phyloP scores from a whole-genome alignment of 495 filamentous ascomycete genomes.

The Aspergillus campestris region DNA sequence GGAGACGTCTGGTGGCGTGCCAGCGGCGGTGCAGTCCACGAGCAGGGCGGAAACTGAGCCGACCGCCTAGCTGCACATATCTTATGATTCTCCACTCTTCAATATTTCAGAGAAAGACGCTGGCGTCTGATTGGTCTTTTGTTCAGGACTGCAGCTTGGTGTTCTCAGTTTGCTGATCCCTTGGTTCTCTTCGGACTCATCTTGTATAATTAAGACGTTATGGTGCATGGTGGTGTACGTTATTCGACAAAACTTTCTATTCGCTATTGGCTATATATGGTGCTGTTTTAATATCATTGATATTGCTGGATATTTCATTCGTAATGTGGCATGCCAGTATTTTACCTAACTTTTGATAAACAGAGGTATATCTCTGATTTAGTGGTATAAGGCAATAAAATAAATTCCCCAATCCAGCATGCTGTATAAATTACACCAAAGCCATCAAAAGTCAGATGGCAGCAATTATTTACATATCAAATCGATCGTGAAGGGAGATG shows the following conservation, averaged over 20 bases:
- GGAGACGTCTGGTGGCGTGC: slow-evolving; percentile 91
- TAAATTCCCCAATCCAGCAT: too few species aligned
- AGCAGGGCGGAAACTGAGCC: slow-evolving; percentile 19
- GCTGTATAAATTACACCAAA: too few species aligned
- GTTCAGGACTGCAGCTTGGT: neutral
- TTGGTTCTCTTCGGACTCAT: neutral
- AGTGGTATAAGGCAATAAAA: too few species aligned
- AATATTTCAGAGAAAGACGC: slow-evolving; percentile 19
- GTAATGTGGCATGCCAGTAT: neutral
- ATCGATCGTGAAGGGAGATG: too few species aligned
- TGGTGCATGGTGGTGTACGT: too few species aligned
- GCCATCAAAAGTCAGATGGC: too few species aligned
- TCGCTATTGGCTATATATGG: too few species aligned
- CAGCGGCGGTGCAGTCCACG: slow-evolving; percentile 58
- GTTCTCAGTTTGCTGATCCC: neutral
- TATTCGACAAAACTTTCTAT: too few species aligned
- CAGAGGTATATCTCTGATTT: too few species aligned
- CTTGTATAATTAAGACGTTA: neutral
- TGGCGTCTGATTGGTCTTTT: slow-evolving; percentile 15
- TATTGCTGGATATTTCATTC: neutral
- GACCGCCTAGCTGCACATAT: neutral
- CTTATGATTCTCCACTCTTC: slow-evolving; percentile 21
- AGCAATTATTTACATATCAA: too few species aligned
- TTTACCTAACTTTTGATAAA: too few species aligned
- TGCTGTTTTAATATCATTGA: neutral